Conservation (phyloP, 2,329 filamentous ascomycete genomes). For the Hymenotorrendiella dingleyae region DNA sequence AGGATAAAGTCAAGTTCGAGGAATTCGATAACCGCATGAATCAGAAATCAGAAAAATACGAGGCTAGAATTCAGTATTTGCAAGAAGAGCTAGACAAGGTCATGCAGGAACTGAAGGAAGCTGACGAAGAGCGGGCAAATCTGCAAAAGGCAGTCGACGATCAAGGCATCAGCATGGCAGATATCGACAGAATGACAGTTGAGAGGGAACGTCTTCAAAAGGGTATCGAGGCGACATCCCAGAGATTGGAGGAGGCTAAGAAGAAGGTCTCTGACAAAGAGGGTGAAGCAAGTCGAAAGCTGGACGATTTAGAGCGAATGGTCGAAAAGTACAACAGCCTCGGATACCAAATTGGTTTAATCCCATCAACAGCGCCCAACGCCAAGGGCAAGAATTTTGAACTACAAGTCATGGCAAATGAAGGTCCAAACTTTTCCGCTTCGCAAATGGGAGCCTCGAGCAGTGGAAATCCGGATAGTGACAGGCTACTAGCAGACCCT, state of each 20-base stretch:
- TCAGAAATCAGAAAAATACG: constrained; percentile 83
- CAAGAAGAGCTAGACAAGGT: constrained; percentile 81
- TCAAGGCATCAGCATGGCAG: constrained; percentile 92
- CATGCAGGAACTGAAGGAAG: constrained; percentile 66
- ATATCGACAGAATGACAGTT: constrained; percentile 98
- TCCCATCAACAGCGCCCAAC: constrained; percentile 77
- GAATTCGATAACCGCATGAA: constrained; percentile 84
- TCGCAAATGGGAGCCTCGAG: constrained; percentile 42
- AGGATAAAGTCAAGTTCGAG: constrained; percentile 92
- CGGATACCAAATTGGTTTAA: constrained; percentile 88
- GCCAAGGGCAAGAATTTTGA: constrained; percentile 83
- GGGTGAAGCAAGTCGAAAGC: constrained; percentile 72
- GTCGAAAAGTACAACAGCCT: constrained; percentile 91
- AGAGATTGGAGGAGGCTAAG: constrained; percentile 79
- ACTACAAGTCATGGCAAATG: constrained; percentile 73
- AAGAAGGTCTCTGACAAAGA: constrained; percentile 80
- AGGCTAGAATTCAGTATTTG: constrained; percentile 72
- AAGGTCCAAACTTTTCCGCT: constrained; percentile 68
- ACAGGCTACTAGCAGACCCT: constrained; percentile 75
- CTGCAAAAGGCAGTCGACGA: constrained; percentile 85
- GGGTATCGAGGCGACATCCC: constrained; percentile 70
- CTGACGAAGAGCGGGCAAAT: constrained; percentile 72
- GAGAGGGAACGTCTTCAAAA: constrained; percentile 92
- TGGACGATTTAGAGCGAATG: constrained; percentile 87
- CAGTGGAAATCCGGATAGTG: constrained; percentile 44